Conservation (phyloP, 2,329 filamentous ascomycete genomes). For the Sporothrix schenckii region DNA sequence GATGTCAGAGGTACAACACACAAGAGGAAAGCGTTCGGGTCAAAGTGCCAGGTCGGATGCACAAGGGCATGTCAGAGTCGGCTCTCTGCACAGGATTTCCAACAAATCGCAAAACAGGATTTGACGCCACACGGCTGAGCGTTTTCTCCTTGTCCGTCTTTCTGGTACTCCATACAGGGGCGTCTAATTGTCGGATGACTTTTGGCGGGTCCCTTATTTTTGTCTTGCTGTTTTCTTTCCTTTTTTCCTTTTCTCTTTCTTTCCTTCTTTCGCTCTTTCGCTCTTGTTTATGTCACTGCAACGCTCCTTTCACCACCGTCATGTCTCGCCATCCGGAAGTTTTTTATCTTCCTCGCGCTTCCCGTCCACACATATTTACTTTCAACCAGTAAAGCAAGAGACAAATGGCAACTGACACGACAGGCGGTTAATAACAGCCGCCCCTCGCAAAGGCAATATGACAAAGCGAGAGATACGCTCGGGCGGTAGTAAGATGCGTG, state of each 20-base stretch:
- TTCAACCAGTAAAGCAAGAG: neutral
- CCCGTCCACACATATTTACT: no score
- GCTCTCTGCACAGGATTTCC: neutral
- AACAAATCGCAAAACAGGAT: slow-evolving; percentile 16
- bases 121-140: slow-evolving; percentile 21
- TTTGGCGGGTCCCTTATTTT: neutral
- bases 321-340: neutral
- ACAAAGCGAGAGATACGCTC: neutral
- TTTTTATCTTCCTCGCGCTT: no score
- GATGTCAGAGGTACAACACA: no score
- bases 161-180: slow-evolving; percentile 6
- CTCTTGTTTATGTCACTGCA: no score
- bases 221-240: neutral
- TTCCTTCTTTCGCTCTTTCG: no score
- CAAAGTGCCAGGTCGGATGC: neutral
- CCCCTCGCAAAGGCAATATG: neutral
- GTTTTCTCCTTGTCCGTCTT: neutral
- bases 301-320: no score
- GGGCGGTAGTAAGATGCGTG: neutral
- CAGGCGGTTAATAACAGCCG: neutral
- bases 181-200: neutral
- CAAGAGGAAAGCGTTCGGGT: neutral
- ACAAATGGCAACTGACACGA: neutral
- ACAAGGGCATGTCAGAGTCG: no score
- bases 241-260: no score